Percentiles rank a stretch among this genome's conserved stretches.
phyloP scores from a whole-genome alignment of 1,284 basidiomycete species.

The Fomitopsis betulina region DNA sequence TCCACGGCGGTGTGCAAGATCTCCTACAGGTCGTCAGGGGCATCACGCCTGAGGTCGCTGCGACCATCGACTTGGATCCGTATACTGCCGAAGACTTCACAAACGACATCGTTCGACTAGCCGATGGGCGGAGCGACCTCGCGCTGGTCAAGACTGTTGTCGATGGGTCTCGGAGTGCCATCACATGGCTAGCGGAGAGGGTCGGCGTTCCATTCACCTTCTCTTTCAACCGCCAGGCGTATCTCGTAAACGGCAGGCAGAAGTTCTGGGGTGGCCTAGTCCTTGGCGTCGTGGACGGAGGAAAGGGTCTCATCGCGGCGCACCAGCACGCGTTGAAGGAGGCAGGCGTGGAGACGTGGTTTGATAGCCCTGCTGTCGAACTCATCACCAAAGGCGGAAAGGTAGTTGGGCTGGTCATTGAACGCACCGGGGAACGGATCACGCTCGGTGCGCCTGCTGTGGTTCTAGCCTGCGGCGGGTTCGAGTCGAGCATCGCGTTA shows the following conservation, averaged over 20 bases:
- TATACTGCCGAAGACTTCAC: conserved; percentile 53
- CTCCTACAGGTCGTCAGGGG: conserved; percentile 51
- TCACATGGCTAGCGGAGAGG: conserved; percentile 49
- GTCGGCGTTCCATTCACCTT: conserved; percentile 53
- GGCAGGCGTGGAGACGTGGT: conserved; percentile 52
- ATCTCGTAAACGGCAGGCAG: conserved; percentile 53
- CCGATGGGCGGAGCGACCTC: conserved; percentile 42
- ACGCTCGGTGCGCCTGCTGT: conserved; percentile 39
- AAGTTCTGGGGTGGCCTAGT: conserved; percentile 70
- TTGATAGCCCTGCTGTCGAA: conserved; percentile 42
- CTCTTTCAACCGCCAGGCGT: conserved; percentile 63
- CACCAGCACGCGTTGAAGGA: conserved; percentile 46
- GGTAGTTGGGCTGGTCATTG: conserved; percentile 42
- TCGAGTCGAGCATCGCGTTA: conserved; percentile 50
- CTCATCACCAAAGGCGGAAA: conserved; percentile 33
- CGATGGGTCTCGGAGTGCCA: conserved; percentile 46
- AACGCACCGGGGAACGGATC: conserved; percentile 31
- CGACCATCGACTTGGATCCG: conserved; percentile 51
- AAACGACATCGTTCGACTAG: conserved; percentile 56
- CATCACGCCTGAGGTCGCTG: conserved; percentile 37
- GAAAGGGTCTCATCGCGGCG: conserved; percentile 61
- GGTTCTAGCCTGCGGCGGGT: conserved; percentile 61
- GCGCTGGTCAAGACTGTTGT: conserved; percentile 49
- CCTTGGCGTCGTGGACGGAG: conserved; percentile 54
- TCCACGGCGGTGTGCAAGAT: conserved; percentile 53